phyloP scores from a whole-genome alignment of 768 basidiomycete species.

The Favolaschia claudopus region DNA sequence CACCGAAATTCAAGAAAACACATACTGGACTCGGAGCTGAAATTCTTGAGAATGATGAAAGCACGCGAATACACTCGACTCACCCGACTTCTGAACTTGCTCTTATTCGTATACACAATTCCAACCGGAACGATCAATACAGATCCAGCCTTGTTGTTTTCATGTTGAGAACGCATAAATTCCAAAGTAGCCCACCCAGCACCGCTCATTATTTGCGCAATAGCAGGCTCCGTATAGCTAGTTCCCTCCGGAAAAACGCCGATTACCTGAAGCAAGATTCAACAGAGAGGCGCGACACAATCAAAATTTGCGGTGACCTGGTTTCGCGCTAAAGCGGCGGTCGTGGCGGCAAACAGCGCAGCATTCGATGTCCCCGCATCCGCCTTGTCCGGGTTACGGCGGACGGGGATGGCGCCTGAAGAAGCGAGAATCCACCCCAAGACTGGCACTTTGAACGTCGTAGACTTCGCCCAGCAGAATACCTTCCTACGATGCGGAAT shows the following conservation, averaged over 20 bases:
- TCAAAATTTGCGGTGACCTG: neutral
- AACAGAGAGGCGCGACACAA: neutral
- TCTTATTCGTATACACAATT: constrained; percentile 76
- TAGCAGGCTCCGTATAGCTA: constrained; percentile 55
- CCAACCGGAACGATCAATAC: constrained; percentile 67
- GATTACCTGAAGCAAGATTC: constrained; percentile 47
- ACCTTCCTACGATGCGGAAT: constrained; percentile 66
- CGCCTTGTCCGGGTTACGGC: constrained; percentile 61
- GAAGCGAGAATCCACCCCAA: constrained; percentile 59
- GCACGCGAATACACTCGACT: constrained; percentile 28
- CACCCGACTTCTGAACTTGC: constrained; percentile 65
- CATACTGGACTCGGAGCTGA: constrained; percentile 32
- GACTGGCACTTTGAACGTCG: constrained; percentile 67
- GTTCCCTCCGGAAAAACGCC: constrained; percentile 77
- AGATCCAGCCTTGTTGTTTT: constrained; percentile 27
- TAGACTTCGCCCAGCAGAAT: constrained; percentile 77
- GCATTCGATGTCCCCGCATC: constrained; percentile 23
- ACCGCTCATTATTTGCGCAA: constrained; percentile 64
- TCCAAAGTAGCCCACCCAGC: constrained; percentile 78
- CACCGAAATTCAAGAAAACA: neutral
- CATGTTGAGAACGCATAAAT: constrained; percentile 50
- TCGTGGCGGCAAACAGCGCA: constrained; percentile 21
- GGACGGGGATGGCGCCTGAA: constrained; percentile 75
- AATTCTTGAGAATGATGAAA: neutral
- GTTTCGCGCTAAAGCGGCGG: constrained; percentile 16